phyloP scores from a whole-genome alignment of 192 early-diverging fungal species.

The Dissophora ornata region DNA sequence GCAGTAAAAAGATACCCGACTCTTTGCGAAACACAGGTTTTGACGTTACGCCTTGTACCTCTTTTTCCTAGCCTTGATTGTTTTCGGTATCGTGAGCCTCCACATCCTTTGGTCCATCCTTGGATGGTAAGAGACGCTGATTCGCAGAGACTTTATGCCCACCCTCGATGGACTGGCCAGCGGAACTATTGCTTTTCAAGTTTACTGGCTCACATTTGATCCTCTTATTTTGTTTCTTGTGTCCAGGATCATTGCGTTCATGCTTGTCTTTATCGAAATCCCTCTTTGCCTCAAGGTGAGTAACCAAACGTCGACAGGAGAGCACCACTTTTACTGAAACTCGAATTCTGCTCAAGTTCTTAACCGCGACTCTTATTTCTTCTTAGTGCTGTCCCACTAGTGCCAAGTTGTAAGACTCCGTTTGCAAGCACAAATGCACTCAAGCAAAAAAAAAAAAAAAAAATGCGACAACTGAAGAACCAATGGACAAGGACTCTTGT shows the following conservation, averaged over 20 bases:
- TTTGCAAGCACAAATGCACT: too few species aligned
- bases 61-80: slow-evolving; percentile 43
- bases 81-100: slow-evolving; percentile 50
- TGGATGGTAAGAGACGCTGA: slow-evolving; percentile 50
- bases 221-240: background rate
- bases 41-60: background rate
- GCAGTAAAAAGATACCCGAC: too few species aligned
- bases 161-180: too few species aligned
- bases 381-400: slow-evolving; percentile 63
- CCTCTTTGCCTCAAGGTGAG: slow-evolving; percentile 64
- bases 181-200: too few species aligned
- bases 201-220: background rate
- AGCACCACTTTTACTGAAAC: background rate
- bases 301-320: background rate
- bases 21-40: background rate
- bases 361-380: background rate
- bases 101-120: slow-evolving; percentile 53
- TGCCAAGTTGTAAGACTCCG: slow-evolving; percentile 60
- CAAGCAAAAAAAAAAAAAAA: too few species aligned
- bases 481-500: background rate
- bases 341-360: background rate
- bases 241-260: slow-evolving; percentile 62
- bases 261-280: slow-evolving; percentile 62
- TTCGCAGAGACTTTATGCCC: too few species aligned
- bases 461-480: too few species aligned